phyloP scores from a whole-genome alignment of 768 basidiomycete species.

The Leccinum uliginosum region DNA sequence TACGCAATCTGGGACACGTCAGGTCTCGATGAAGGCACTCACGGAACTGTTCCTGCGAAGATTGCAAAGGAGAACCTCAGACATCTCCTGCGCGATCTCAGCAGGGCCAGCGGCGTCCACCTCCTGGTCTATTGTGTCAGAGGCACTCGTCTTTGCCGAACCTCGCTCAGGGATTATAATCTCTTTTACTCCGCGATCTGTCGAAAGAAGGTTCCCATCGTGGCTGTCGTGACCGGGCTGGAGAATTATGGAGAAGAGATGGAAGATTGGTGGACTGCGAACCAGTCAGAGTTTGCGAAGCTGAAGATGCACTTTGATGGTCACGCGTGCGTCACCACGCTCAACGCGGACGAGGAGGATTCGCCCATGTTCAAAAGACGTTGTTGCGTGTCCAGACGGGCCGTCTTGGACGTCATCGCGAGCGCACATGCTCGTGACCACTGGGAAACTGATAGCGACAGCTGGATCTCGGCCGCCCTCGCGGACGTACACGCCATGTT shows the following conservation, averaged over 20 bases:
- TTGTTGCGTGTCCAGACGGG: constrained; percentile 24
- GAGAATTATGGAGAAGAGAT: constrained; percentile 32
- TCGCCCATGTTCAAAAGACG: constrained; percentile 25
- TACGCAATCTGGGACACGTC: constrained; percentile 36
- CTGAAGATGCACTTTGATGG: constrained; percentile 32
- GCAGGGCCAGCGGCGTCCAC: constrained; percentile 24
- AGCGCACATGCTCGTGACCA: constrained; percentile 16
- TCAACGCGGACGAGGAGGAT: constrained; percentile 23
- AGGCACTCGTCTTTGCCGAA: constrained; percentile 24
- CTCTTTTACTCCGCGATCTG: constrained; percentile 35
- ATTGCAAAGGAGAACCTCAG: constrained; percentile 25
- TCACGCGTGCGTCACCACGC: constrained; percentile 39
- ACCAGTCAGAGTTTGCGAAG: constrained; percentile 23
- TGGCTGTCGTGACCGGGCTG: constrained; percentile 34
- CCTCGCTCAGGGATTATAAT: constrained; percentile 32
- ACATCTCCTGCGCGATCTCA: constrained; percentile 21
- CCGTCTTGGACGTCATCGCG: constrained; percentile 20
- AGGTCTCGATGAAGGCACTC: constrained; percentile 35
- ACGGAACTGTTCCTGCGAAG: constrained; percentile 27
- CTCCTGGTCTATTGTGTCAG: constrained; percentile 32
- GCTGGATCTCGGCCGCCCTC: constrained; percentile 3
- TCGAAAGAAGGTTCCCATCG: constrained; percentile 34
- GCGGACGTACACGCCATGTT: constrained; percentile 22
- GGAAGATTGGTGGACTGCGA: constrained; percentile 32
- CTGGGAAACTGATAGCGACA: constrained; percentile 21